Base-by-base conservation (phyloP, 176 grass and related monocot genomes). In the Guadua angustifolia region DNA sequence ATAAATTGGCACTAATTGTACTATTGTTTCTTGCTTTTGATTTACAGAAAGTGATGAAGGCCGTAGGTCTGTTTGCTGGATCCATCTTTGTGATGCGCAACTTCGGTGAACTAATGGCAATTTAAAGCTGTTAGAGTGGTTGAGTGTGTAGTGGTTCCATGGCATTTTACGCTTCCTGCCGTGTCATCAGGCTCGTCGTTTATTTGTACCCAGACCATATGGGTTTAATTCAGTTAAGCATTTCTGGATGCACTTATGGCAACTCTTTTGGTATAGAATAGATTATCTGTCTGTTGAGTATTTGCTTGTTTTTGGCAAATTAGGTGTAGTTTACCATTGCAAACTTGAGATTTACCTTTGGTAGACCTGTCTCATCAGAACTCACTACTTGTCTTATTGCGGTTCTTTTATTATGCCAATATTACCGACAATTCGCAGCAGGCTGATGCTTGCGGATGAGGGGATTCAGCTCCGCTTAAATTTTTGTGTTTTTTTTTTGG, bases 11-110 rank as follows among this genome's bases (percentile, higher is more conserved):
- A 3, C 66, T 79, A 56, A 79, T 5, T 78, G 36, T 39, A 61
- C n/a, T 15, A 5, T 69, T 3, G 46, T 39, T 38, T 52, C 21
- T 17, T 77, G 0, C 24, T 42, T 56, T 77, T 18, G 77, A 67
- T 63, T 71, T 75, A 51, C 92, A 94, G 92, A 89, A 86, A 42
- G 26, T 94, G 52, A 73, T 94, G 15, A 75, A 88, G 49, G 86
- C 92, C 39, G 52, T 4, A 9, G 89, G 89, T 21, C 42, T 94
- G 9, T 91, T 94, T 79, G 89, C 86, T 75, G 92, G 92, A 76
- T 94, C 89, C 25, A 51, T 91, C 53, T 69, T 82, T 38, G 39
- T 94, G 47, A 91, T 94, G 89, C 80, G 77, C 26, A 89, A 87
- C 74, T 94, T 83, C 72, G 88, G 88, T 42, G 79, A 91, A 59